These are phyloP conservation scores for Ustilago crameri DNA, from an alignment of 1,284 basidiomycete species.

Conservation along the genomic window DNA sequence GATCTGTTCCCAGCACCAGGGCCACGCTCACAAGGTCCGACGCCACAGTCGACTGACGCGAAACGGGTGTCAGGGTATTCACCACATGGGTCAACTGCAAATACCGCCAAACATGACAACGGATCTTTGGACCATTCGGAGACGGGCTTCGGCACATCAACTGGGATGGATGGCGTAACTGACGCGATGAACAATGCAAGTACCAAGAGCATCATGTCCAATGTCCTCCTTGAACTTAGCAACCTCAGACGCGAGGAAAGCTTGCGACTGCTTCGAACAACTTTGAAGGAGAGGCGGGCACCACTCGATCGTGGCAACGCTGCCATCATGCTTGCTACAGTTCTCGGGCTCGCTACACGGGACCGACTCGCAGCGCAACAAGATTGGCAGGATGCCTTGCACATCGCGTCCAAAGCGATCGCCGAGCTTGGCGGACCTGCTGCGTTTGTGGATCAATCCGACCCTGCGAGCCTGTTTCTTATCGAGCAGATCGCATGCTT, in stretches of 20 bases:
- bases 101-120: neutral
- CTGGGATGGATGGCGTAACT: conserved; percentile 2
- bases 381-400: conserved; percentile 45
- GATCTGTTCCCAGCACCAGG: conserved; percentile 20
- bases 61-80: conserved; percentile 3
- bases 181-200: conserved; percentile 9
- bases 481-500: conserved; percentile 50
- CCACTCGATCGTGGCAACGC: conserved; percentile 34
- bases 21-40: conserved; percentile 8
- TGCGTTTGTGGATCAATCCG: conserved; percentile 35
- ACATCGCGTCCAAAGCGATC: conserved; percentile 39
- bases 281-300: conserved; percentile 31
- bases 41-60: conserved; percentile 8
- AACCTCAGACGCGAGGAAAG: conserved; percentile 39
- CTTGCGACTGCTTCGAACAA: conserved; percentile 29
- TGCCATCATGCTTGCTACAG: conserved; percentile 44
- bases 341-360: conserved; percentile 37
- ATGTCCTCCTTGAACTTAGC: conserved; percentile 41
- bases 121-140: neutral
- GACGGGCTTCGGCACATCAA: neutral
- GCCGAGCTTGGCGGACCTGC: conserved; percentile 43
- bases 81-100: neutral
- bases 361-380: conserved; percentile 43
- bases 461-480: conserved; percentile 40
- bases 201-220: conserved; percentile 30